Conservation (phyloP, 257 asterid species). For the Rhazya stricta region DNA sequence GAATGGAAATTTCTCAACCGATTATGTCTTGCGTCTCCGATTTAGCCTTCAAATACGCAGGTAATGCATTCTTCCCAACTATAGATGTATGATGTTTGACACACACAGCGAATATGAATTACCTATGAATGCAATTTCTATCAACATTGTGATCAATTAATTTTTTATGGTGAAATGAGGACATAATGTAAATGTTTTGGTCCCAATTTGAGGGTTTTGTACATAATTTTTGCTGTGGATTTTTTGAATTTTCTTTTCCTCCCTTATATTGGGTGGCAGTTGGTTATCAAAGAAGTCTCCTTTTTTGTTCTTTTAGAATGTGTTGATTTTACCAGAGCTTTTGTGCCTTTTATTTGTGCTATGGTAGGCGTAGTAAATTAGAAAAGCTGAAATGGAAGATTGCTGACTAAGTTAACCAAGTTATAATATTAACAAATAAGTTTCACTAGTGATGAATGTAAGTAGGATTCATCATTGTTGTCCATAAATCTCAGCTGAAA, state of each 20-base stretch:
- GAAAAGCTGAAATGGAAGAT: neutral
- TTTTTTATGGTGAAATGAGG: neutral
- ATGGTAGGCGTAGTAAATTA: neutral
- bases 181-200: neutral
- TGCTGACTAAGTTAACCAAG: neutral
- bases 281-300: neutral
- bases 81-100: neutral
- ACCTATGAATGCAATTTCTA: neutral
- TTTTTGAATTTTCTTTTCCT: neutral
- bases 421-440: neutral
- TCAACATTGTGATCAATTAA: neutral
- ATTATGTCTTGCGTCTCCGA: slow-evolving; percentile 76
- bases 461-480: neutral
- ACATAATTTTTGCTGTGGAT: neutral
- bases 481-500: neutral
- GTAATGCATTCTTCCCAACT: slow-evolving; percentile 25
- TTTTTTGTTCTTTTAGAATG: neutral
- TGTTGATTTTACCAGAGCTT: neutral
- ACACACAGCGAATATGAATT: neutral
- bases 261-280: neutral
- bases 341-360: neutral
- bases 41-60: slow-evolving; percentile 81
- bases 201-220: neutral
- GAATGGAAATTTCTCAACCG: slow-evolving; percentile 76
- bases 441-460: neutral